Evolutionary conservation across 257 asterid species (phyloP).

Genomic region (Scutellaria minor): DNA sequence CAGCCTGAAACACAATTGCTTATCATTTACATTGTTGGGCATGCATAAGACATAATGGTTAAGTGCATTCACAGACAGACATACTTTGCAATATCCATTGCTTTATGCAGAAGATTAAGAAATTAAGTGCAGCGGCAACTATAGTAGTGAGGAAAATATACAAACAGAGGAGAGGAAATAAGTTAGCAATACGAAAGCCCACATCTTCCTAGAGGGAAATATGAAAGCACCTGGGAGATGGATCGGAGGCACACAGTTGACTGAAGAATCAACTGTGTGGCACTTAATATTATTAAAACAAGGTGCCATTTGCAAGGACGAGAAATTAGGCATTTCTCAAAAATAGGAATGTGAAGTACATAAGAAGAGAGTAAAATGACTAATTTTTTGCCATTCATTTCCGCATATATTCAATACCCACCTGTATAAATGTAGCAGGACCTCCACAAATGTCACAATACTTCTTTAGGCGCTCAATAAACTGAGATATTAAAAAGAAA

Average conservation of each 20-base stretch:
- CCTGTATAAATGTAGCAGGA: constrained; percentile 97
- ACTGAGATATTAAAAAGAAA: constrained; percentile 45
- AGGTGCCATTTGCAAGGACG: background rate
- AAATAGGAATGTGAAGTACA: background rate
- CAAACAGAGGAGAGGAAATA: background rate
- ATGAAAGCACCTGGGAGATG: background rate
- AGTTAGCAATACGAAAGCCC: background rate
- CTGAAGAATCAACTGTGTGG: background rate
- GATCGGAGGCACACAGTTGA: background rate
- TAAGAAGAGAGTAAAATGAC: background rate
- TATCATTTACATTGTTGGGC: background rate
- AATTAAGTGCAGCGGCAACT: background rate
- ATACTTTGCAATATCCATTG: background rate
- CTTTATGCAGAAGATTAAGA: background rate
- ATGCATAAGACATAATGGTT: background rate
- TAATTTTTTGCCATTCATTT: background rate
- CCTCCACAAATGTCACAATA: constrained; percentile 82
- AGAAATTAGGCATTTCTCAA: background rate
- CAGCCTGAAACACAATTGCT: constrained; percentile 49
- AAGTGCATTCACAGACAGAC: background rate
- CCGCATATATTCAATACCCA: constrained; percentile 21
- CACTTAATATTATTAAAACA: background rate
- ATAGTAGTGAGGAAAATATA: no score
- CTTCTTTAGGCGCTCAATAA: constrained; percentile 76
- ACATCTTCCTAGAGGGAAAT: background rate